A percentile compares a stretch with the other conserved stretches of the same genome.
Evolutionary conservation across 106 monocot genomes (phyloP).

Genomic region (Narthecium ossifragum): DNA sequence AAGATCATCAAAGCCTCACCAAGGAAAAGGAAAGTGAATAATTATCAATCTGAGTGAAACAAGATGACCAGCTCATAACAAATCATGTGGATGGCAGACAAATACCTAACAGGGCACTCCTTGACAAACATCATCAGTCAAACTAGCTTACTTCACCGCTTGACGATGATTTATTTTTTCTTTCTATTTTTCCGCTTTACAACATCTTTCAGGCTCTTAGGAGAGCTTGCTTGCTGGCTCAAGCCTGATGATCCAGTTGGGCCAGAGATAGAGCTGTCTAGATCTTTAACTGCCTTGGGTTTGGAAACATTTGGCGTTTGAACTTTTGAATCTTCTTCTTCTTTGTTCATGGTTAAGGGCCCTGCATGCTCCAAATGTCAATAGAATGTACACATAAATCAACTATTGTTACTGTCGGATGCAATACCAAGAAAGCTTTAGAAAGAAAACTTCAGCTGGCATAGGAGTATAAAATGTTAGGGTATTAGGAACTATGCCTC

Average conservation of each 20-base stretch:
- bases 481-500: too few species aligned
- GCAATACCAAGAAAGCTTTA: not conserved
- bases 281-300: not conserved
- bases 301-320: constrained; percentile 11
- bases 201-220: constrained; percentile 62
- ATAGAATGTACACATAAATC: not conserved
- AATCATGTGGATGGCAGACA: too few species aligned
- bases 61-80: too few species aligned
- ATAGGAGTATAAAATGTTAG: not conserved
- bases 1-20: too few species aligned
- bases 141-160: not conserved
- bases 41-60: too few species aligned
- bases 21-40: too few species aligned
- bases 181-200: constrained; percentile 48
- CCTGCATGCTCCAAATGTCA: constrained; percentile 19
- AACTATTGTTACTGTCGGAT: not conserved
- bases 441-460: not conserved
- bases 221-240: constrained; percentile 22
- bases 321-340: constrained; percentile 17
- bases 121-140: too few species aligned
- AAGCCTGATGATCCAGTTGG: constrained; percentile 12
- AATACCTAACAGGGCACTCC: too few species aligned
- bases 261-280: not conserved
- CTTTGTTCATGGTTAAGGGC: constrained; percentile 7
- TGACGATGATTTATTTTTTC: constrained; percentile 21